A percentile compares a stretch with the other conserved stretches of the same genome.
These are phyloP conservation scores for Solanum sitiens DNA, from an alignment of 257 asterid species.

Conservation along the genomic window DNA sequence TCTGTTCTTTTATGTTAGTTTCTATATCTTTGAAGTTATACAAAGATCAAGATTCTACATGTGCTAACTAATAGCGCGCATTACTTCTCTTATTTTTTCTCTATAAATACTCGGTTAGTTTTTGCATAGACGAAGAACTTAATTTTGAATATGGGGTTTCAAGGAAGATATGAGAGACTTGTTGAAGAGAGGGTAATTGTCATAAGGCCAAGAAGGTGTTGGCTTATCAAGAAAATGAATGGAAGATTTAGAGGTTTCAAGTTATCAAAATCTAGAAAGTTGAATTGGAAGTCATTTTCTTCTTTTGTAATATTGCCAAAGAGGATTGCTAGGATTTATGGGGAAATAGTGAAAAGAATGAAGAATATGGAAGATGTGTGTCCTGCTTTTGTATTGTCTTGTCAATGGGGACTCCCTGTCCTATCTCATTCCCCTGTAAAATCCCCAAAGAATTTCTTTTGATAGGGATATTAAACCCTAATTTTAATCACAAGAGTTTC, in stretches of 20 bases:
- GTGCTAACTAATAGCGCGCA: slow-evolving; percentile 5
- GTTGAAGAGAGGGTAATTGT: slow-evolving; percentile 5
- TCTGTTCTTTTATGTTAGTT: background rate
- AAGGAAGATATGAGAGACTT: slow-evolving; percentile 38
- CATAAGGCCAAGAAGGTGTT: slow-evolving; percentile 22
- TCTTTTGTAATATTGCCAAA: slow-evolving; percentile 34
- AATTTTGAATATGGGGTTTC: slow-evolving; percentile 5
- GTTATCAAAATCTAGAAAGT: too few relatives aligned
- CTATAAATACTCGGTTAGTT: slow-evolving; percentile 3
- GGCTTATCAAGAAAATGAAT: slow-evolving; percentile 25
- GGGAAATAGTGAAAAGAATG: slow-evolving; percentile 25
- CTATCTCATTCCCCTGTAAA: slow-evolving; percentile 28
- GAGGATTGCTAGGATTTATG: slow-evolving; percentile 34
- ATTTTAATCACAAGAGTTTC: background rate
- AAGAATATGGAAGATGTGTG: slow-evolving; percentile 36
- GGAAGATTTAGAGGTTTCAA: slow-evolving; percentile 45
- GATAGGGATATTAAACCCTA: background rate
- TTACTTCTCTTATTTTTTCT: background rate
- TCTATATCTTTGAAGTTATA: background rate
- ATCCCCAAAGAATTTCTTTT: background rate
- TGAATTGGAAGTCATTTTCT: slow-evolving; percentile 70
- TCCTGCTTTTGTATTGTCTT: slow-evolving; percentile 39
- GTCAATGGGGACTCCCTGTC: slow-evolving; percentile 75
- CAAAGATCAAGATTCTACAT: slow-evolving; percentile 23
- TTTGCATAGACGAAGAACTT: background rate